These are phyloP conservation scores for Austroboletus rostrupii DNA, from an alignment of 1,284 basidiomycete species.

Conservation along the genomic window DNA sequence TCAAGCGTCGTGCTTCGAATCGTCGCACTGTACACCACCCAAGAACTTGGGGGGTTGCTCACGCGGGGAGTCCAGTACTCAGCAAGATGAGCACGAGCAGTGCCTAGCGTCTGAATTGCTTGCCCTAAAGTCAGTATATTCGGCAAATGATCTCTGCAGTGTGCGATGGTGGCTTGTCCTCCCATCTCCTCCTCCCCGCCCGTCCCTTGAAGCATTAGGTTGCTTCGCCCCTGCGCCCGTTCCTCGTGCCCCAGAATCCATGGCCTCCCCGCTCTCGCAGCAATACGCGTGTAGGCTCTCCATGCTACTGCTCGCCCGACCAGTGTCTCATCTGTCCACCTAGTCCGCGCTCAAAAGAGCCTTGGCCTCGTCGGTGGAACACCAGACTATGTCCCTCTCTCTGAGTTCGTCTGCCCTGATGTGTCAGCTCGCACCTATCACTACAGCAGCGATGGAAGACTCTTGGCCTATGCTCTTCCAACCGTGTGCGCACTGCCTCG, in stretches of 20 bases:
- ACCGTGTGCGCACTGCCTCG: slow-evolving; percentile 50
- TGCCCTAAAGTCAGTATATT: slow-evolving; percentile 8
- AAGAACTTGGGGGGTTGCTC: too few relatives aligned
- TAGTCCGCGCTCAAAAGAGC: slow-evolving; percentile 92
- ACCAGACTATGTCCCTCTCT: slow-evolving; percentile 69
- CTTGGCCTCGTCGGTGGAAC: slow-evolving; percentile 81
- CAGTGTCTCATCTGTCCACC: slow-evolving; percentile 2
- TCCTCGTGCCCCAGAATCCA: slow-evolving; percentile 35
- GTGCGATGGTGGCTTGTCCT: slow-evolving; percentile 5
- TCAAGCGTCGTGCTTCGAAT: too few relatives aligned
- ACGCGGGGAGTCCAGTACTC: too few relatives aligned
- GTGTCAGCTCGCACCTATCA: slow-evolving; percentile 70
- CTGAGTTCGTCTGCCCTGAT: slow-evolving; percentile 67
- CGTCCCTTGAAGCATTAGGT: slow-evolving; percentile 67
- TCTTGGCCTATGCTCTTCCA: slow-evolving; percentile 82
- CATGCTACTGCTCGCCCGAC: slow-evolving; percentile 10
- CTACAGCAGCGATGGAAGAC: slow-evolving; percentile 86
- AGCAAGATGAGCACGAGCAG: too few relatives aligned
- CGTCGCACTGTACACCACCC: too few relatives aligned
- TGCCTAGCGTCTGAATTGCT: too few relatives aligned
- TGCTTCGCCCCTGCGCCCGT: slow-evolving; percentile 55
- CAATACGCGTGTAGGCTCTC: slow-evolving; percentile 71
- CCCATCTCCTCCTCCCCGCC: slow-evolving; percentile 12
- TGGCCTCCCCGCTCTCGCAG: slow-evolving; percentile 66
- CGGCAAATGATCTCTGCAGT: background rate